A percentile compares a stretch with the other conserved stretches of the same genome.
Evolutionary conservation across 208 protist species (phyloP).

Genomic region (Leishmania arabica): DNA sequence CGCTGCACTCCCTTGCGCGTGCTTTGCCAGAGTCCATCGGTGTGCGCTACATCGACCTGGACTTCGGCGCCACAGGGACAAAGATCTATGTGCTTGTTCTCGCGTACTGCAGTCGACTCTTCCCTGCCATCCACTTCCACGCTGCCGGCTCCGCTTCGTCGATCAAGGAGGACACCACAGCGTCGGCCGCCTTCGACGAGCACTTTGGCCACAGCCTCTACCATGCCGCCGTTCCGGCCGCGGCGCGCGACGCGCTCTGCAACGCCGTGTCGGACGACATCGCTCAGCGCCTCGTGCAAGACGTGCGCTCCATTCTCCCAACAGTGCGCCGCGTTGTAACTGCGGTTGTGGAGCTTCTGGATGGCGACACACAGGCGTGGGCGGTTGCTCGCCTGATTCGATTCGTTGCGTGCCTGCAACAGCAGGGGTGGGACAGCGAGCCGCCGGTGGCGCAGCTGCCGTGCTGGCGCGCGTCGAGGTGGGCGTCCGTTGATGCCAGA

Average conservation of each 20-base stretch:
- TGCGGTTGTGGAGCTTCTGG: conserved; percentile 65
- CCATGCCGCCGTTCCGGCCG: conserved; percentile 26
- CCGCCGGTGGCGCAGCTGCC: conserved; percentile 54
- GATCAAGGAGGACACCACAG: neutral
- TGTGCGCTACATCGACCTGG: conserved; percentile 68
- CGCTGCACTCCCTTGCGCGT: conserved; percentile 69
- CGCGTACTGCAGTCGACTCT: conserved; percentile 72
- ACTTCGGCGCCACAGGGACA: conserved; percentile 49
- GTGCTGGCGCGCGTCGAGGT: conserved; percentile 21
- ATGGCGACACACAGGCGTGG: conserved; percentile 34
- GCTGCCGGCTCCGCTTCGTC: neutral
- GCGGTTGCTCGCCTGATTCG: conserved; percentile 59
- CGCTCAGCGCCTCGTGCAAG: conserved; percentile 50
- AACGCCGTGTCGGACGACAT: conserved; percentile 40
- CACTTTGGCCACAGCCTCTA: conserved; percentile 28
- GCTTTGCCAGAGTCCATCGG: conserved; percentile 47
- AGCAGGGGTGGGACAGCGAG: conserved; percentile 64
- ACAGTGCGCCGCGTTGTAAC: conserved; percentile 48
- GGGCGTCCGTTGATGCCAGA: neutral
- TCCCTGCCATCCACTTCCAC: conserved; percentile 25
- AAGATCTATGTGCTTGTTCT: conserved; percentile 82
- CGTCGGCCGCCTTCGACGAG: conserved; percentile 12
- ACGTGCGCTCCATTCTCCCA: conserved; percentile 51
- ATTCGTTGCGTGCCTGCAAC: conserved; percentile 58
- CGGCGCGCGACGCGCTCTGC: conserved; percentile 42